Conservation (phyloP, 192 early-diverging fungal genomes). For the Pilobolus umbonatus region DNA sequence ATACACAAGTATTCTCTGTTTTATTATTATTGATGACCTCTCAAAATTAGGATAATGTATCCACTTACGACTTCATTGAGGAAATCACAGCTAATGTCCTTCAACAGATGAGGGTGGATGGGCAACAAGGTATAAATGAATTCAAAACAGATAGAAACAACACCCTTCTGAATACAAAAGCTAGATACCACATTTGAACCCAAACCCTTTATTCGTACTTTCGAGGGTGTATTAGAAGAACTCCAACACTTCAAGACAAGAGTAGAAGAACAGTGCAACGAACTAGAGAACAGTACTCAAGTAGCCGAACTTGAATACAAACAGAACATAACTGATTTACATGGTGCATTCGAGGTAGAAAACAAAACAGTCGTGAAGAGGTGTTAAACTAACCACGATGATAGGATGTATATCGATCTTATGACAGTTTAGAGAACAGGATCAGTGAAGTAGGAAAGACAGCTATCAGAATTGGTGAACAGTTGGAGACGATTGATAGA, state of each 20-base stretch:
- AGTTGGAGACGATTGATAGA: conserved; percentile 93
- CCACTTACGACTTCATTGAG: conserved; percentile 26
- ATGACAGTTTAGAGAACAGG: conserved; percentile 82
- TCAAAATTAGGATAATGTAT: conserved; percentile 16
- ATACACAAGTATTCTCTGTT: background rate
- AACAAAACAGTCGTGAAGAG: background rate
- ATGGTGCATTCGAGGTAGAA: conserved; percentile 71
- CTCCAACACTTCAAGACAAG: conserved; percentile 69
- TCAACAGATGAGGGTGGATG: conserved; percentile 13
- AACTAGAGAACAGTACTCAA: conserved; percentile 74
- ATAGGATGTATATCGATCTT: conserved; percentile 81
- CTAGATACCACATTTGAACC: conserved; percentile 67
- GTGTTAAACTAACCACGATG: background rate
- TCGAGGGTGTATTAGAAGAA: conserved; percentile 82
- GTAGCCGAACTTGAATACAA: conserved; percentile 70
- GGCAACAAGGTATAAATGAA: conserved; percentile 13
- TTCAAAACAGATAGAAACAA: background rate
- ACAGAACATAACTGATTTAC: conserved; percentile 75
- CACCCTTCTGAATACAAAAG: background rate
- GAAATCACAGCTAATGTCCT: conserved; percentile 24
- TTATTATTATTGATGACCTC: background rate
- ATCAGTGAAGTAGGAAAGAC: conserved; percentile 93
- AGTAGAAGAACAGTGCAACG: conserved; percentile 78
- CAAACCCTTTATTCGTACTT: conserved; percentile 87
- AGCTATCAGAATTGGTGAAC: conserved; percentile 95